Percentiles rank a stretch among this genome's conserved stretches.
Conservation (phyloP, 164 flowering plant genomes). For the Santalum album region DNA sequence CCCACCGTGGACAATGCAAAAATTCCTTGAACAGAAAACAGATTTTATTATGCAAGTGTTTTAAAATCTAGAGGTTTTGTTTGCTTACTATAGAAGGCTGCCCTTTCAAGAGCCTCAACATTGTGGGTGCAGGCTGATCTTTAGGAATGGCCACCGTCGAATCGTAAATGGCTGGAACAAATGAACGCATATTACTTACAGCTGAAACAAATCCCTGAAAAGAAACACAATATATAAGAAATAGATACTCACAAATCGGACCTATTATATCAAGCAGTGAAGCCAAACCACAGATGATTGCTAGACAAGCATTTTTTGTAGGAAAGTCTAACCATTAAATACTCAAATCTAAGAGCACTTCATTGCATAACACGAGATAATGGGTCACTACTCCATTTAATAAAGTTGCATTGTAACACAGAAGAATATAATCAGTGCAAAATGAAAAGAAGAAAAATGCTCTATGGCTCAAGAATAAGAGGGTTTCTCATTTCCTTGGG, state of each 20-base stretch:
- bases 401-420: no score
- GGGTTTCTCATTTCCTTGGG: no score
- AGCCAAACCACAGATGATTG: no score
- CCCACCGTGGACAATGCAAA: neutral
- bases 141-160: conserved; percentile 75
- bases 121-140: conserved; percentile 66
- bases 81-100: conserved; percentile 77
- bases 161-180: conserved; percentile 96
- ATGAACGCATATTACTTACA: conserved; percentile 75
- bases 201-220: conserved; percentile 90
- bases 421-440: no score
- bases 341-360: no score
- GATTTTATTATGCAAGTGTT: neutral
- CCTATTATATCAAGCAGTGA: neutral
- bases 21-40: neutral
- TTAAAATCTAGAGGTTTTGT: neutral
- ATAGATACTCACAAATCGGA: neutral
- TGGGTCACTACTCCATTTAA: no score
- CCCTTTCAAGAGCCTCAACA: conserved; percentile 76
- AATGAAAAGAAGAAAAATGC: no score
- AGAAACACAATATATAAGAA: conserved; percentile 6
- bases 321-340: no score
- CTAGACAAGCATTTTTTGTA: no score
- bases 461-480: no score
- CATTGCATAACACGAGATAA: no score